Evolutionary conservation across 306 rosid species (phyloP).

Genomic region (Fragaria vesca): DNA sequence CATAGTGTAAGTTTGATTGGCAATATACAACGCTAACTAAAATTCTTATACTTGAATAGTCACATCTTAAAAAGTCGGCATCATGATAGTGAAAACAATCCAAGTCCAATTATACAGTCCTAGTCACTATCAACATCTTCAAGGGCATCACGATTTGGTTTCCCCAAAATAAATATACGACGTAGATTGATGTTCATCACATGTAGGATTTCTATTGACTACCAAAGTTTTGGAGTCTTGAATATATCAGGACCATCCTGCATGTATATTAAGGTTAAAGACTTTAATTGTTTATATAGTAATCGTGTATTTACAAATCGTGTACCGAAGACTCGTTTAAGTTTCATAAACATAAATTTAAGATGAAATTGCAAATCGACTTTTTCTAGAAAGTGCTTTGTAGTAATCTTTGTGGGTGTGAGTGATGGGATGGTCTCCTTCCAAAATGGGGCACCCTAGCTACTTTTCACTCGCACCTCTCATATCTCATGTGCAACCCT

Average conservation of each 20-base stretch:
- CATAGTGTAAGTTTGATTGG: background rate
- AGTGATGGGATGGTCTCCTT: slow-evolving; percentile 33
- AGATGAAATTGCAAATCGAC: slow-evolving; percentile 24
- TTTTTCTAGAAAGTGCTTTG: slow-evolving; percentile 13
- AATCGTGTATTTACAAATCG: too few relatives aligned
- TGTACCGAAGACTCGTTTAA: too few relatives aligned
- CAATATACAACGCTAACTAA: background rate
- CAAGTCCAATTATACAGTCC: background rate
- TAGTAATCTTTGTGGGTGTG: slow-evolving; percentile 20
- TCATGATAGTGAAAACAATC: background rate
- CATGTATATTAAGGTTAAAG: too few relatives aligned
- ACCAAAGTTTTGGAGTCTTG: too few relatives aligned
- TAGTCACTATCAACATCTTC: background rate
- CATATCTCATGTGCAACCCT: slow-evolving; percentile 51
- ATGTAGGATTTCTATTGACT: slow-evolving; percentile 22
- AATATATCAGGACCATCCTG: too few relatives aligned
- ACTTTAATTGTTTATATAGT: too few relatives aligned
- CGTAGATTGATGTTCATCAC: slow-evolving; percentile 12
- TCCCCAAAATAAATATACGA: slow-evolving; percentile 21
- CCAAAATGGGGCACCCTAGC: slow-evolving; percentile 19
- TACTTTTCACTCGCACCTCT: slow-evolving; percentile 61
- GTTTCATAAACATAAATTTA: background rate
- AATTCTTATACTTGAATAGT: background rate
- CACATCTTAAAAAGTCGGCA: background rate
- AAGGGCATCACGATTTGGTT: slow-evolving; percentile 34